Evolutionary conservation across 2,329 filamentous ascomycete species (phyloP).

Genomic region (Fusarium begoniae): DNA sequence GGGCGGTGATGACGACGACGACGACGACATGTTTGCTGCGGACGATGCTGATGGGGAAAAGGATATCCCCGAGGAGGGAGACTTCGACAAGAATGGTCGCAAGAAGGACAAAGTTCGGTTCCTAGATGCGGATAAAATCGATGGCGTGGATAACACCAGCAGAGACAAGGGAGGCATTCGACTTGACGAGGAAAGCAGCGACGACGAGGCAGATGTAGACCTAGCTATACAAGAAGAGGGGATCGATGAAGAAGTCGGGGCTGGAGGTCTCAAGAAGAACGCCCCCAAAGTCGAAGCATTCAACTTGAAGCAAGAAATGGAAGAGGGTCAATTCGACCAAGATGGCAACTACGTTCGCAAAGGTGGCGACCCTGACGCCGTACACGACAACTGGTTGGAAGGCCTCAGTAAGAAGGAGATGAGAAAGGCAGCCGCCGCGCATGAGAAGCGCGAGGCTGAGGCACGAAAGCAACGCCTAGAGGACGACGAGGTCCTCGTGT

Average conservation of each 20-base stretch:
- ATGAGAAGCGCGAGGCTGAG: conserved; percentile 85
- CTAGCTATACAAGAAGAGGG: conserved; percentile 76
- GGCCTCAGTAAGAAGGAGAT: conserved; percentile 95
- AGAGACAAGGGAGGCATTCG: conserved; percentile 78
- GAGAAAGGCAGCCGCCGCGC: conserved; percentile 84
- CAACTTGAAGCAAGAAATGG: conserved; percentile 89
- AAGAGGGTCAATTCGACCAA: conserved; percentile 93
- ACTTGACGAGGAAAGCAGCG: conserved; percentile 65
- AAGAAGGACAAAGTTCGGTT: conserved; percentile 72
- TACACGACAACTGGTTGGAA: conserved; percentile 92
- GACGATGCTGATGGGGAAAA: conserved; percentile 64
- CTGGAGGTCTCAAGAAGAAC: conserved; percentile 89
- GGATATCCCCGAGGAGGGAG: conserved; percentile 44
- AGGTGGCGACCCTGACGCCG: conserved; percentile 85
- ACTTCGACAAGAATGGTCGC: conserved; percentile 57
- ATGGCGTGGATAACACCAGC: conserved; percentile 79
- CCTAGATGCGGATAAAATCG: conserved; percentile 70
- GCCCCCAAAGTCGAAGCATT: conserved; percentile 96
- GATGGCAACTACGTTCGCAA: conserved; percentile 91
- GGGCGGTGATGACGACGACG: conserved; percentile 68
- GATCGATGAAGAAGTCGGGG: conserved; percentile 88
- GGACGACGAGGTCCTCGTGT: conserved; percentile 78
- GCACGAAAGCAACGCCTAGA: conserved; percentile 74
- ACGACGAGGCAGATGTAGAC: conserved; percentile 76
- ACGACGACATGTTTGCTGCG: conserved; percentile 78